Evolutionary conservation across 495 filamentous ascomycete genomes (phyloP).

Genomic region (Cenococcum geophilum): DNA sequence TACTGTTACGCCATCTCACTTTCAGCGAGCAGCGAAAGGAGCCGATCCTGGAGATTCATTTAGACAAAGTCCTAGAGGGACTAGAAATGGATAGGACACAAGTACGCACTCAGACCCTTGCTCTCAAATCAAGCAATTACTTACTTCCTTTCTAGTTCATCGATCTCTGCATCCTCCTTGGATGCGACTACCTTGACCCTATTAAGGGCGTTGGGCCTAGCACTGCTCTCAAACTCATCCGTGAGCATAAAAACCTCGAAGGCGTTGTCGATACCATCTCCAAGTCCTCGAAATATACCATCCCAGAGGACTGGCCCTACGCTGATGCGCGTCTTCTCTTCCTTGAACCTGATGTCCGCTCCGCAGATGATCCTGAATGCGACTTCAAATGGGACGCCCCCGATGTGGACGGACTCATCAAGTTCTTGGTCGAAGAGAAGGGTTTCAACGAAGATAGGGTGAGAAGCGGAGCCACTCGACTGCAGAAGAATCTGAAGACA

Average conservation of each 20-base stretch:
- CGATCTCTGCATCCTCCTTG: slow-evolving; percentile 94
- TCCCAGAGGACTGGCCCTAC: slow-evolving; percentile 92
- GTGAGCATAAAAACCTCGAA: slow-evolving; percentile 80
- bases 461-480: slow-evolving; percentile 61
- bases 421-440: slow-evolving; percentile 88
- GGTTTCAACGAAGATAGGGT: slow-evolving; percentile 95
- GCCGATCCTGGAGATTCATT: slow-evolving; percentile 90
- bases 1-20: slow-evolving; percentile 86
- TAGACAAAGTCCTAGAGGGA: slow-evolving; percentile 76
- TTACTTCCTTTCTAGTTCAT: slow-evolving; percentile 59
- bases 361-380: slow-evolving; percentile 76
- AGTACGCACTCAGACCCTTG: slow-evolving; percentile 39
- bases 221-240: slow-evolving; percentile 88
- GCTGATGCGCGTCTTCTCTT: slow-evolving; percentile 88
- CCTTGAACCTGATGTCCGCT: slow-evolving; percentile 78
- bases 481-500: slow-evolving; percentile 83
- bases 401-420: slow-evolving; percentile 78
- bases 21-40: slow-evolving; percentile 97
- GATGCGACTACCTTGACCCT: slow-evolving; percentile 95
- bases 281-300: slow-evolving; percentile 66
- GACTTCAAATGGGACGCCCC: slow-evolving; percentile 98
- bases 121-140: background rate
- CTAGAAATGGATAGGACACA: slow-evolving; percentile 80
- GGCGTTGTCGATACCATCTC: slow-evolving; percentile 74
- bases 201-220: slow-evolving; percentile 88